Conservation (phyloP, 139 green algal genomes). For the Volvox reticuliferus region DNA sequence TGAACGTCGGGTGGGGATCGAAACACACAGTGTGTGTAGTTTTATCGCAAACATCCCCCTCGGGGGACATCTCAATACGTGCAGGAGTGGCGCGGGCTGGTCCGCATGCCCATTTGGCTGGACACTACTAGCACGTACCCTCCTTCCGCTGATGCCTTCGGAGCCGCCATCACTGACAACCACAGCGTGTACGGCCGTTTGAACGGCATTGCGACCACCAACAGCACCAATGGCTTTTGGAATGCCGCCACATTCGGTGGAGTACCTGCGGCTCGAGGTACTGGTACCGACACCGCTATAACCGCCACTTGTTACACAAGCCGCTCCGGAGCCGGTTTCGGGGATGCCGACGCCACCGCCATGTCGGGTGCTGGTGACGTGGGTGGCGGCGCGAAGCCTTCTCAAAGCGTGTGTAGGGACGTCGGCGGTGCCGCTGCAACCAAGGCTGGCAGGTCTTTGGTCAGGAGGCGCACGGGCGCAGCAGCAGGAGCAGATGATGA, state of each 20-base stretch:
- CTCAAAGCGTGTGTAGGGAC: background rate
- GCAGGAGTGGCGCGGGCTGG: slow-evolving; percentile 40
- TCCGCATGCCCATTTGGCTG: slow-evolving; percentile 28
- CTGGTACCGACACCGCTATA: too few relatives aligned
- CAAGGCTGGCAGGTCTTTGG: background rate
- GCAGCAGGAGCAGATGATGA: background rate
- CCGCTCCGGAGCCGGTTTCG: too few relatives aligned
- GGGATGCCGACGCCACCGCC: background rate
- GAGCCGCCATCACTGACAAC: background rate
- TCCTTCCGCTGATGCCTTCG: background rate
- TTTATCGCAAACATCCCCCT: too few relatives aligned
- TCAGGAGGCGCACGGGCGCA: background rate
- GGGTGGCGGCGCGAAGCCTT: background rate
- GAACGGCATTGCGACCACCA: too few relatives aligned
- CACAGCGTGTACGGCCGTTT: too few relatives aligned
- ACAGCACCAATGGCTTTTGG: too few relatives aligned
- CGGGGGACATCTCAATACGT: too few relatives aligned
- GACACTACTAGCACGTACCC: background rate
- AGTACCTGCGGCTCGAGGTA: too few relatives aligned
- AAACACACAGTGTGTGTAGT: too few relatives aligned
- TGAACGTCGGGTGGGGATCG: too few relatives aligned
- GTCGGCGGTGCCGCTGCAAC: background rate
- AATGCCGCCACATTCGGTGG: too few relatives aligned
- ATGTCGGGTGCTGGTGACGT: background rate
- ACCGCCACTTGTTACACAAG: too few relatives aligned